Percentiles rank a stretch among this genome's conserved stretches.
phyloP scores from a whole-genome alignment of 192 early-diverging fungal genomes.

The Linnemannia schmuckeri region DNA sequence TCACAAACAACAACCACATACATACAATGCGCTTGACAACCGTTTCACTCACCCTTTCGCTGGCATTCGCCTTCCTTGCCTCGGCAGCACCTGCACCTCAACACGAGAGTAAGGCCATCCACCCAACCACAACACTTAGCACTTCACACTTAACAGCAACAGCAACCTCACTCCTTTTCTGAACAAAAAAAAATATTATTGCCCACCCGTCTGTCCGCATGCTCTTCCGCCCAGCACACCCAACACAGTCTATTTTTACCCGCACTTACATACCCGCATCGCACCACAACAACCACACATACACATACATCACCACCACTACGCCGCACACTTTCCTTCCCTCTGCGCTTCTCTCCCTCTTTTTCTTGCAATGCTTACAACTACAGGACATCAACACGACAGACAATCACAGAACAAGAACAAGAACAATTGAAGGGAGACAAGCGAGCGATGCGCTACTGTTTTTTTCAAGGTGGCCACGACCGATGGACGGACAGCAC shows the following conservation, averaged over 20 bases:
- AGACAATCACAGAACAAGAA: too few relatives aligned
- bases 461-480: background rate
- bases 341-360: too few relatives aligned
- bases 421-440: too few relatives aligned
- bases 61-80: slow-evolving; percentile 10
- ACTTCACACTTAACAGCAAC: background rate
- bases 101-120: slow-evolving; percentile 23
- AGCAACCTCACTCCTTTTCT: background rate
- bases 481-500: background rate
- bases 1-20: background rate
- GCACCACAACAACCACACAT: background rate
- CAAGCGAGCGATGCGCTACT: too few relatives aligned
- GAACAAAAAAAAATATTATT: background rate
- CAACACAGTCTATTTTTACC: background rate
- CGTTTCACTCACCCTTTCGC: slow-evolving; percentile 1
- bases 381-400: too few relatives aligned
- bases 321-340: too few relatives aligned
- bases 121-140: background rate
- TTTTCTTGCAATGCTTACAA: too few relatives aligned
- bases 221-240: background rate
- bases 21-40: background rate
- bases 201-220: background rate
- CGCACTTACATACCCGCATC: background rate
- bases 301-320: background rate
- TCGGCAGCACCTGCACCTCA: slow-evolving; percentile 23